Evolutionary conservation across 345 rosid species (phyloP).

Genomic region (Rhodamnia argentea): DNA sequence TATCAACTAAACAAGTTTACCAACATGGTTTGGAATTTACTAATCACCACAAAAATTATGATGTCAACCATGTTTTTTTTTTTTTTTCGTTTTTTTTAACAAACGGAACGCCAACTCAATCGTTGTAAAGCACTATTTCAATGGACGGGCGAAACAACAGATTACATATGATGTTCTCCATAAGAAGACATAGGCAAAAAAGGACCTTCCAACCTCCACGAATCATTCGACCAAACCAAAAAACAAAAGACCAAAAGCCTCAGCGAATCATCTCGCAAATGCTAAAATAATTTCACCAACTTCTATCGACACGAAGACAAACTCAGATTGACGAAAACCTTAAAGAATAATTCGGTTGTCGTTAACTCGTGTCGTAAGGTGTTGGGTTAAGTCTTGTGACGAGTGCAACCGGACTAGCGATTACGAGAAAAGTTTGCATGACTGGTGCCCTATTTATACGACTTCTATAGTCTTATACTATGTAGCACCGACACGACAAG

Average conservation of each 20-base stretch:
- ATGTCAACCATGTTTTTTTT: too few species aligned
- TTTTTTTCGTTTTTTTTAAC: too few species aligned
- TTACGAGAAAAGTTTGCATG: neutral
- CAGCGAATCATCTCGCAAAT: neutral
- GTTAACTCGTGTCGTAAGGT: too few species aligned
- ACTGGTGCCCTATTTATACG: neutral
- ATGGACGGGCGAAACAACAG: neutral
- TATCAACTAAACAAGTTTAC: neutral
- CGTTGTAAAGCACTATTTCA: neutral
- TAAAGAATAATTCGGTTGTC: too few species aligned
- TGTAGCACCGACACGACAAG: too few species aligned
- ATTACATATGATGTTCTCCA: neutral
- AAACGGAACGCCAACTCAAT: neutral
- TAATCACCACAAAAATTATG: too few species aligned
- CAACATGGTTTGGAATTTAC: neutral
- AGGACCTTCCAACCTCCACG: neutral
- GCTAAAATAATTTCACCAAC: neutral
- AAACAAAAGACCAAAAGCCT: neutral
- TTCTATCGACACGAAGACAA: neutral
- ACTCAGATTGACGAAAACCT: neutral
- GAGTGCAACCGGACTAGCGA: neutral
- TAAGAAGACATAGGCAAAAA: neutral
- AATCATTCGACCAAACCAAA: neutral
- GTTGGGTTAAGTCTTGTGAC: too few species aligned
- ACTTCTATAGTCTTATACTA: neutral